Base-by-base conservation (phyloP, 2,329 filamentous ascomycete species). In the Paraphaeosphaeria minitans region DNA sequence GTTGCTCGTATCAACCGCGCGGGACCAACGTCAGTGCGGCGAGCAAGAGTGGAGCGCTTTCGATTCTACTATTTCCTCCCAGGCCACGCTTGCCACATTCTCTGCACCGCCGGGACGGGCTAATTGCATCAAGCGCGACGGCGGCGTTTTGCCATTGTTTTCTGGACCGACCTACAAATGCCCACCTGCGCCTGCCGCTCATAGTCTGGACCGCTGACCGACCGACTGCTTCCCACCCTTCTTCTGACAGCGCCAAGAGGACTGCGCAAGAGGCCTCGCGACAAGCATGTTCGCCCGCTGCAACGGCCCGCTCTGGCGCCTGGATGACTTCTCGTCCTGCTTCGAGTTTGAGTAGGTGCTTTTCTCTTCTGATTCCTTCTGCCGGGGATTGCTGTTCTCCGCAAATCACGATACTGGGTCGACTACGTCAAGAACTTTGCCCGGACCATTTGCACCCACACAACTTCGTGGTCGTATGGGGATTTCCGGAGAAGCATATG, bases 281-380 rank as follows among this genome's bases (percentile, higher is more conserved):
- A 59, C 58, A 56, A 46, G 48, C 66, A 86, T 85, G 85, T 82
- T 85, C 63, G 82, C 80, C 66, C 80, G 80, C 66, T 89, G 87
- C 75, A 78, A 79, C 71, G 81, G 81, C 71, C 83, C 84, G 37
- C 72, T 86, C 64, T 89, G 87, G 87, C 78, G 80, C 65, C 74
- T 78, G 61, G 87, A 89, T 74, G 87, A 89, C 75, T 82, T 89
- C 68, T 85, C 85, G 46, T 70, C 66, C 57, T 89, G 87, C 72
- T 87, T 89, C 66, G 83, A 86, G 72, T 81, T 80, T 75, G 87
- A 92, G 89, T 92, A 79, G 75, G 89, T 83, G 19, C 33, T n/a
- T 55, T 31, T 31, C 49, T 31, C 14, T 54, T 14, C 54, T 35
- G 1, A 14, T 31, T 4, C n/a, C n/a, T 19, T 22, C 19, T 21